phyloP scores from a whole-genome alignment of 352 stramenopile genomes.

The Lagenidium giganteum region DNA sequence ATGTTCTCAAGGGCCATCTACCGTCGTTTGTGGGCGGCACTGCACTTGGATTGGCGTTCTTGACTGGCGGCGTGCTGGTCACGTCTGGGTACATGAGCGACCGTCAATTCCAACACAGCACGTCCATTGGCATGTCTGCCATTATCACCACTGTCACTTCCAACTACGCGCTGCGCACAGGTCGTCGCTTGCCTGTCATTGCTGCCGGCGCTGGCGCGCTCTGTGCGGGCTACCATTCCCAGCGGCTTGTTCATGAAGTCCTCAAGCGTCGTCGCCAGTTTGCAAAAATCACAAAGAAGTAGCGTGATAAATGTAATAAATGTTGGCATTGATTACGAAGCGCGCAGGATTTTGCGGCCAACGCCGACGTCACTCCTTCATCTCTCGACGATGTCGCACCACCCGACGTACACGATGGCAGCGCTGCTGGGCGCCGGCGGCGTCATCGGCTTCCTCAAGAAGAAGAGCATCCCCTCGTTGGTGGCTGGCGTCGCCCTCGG shows the following conservation, averaged over 20 bases:
- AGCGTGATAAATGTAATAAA: conserved; percentile 22
- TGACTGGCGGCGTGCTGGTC: conserved; percentile 60
- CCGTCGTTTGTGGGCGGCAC: conserved; percentile 67
- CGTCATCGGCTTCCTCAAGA: conserved; percentile 77
- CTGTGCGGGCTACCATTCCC: conserved; percentile 64
- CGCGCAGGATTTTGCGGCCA: neutral
- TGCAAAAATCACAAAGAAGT: no score
- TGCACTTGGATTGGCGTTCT: conserved; percentile 52
- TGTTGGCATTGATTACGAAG: neutral
- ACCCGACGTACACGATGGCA: conserved; percentile 83
- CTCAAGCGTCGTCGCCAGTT: no score
- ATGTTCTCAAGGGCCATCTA: conserved; percentile 51
- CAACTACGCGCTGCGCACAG: conserved; percentile 39
- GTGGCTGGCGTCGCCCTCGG: conserved; percentile 77
- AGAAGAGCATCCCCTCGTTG: conserved; percentile 75
- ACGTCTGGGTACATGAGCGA: conserved; percentile 68
- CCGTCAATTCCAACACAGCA: conserved; percentile 64
- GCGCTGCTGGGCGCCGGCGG: conserved; percentile 59
- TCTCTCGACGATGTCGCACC: conserved; percentile 48
- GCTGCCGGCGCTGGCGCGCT: conserved; percentile 46
- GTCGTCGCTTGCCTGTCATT: conserved; percentile 28
- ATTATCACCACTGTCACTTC: conserved; percentile 61
- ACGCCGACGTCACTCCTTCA: neutral
- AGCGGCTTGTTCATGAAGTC: conserved; percentile 63
- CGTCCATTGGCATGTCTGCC: conserved; percentile 60